Base-by-base conservation (phyloP, 2,329 filamentous ascomycete genomes). In the Stagonosporopsis rhizophila region DNA sequence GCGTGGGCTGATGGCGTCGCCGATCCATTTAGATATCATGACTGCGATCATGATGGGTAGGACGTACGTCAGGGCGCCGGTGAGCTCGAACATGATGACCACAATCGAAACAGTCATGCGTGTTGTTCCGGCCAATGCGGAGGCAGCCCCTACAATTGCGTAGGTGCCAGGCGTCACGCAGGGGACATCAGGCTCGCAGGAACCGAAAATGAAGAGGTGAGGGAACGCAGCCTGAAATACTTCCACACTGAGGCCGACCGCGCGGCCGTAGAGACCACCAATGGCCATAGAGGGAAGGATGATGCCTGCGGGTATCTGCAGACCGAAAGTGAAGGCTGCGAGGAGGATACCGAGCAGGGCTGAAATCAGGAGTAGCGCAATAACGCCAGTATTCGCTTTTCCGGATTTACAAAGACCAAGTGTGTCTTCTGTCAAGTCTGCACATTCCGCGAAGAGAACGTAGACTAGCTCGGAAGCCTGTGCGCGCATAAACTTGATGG, bases 41-140 rank as follows among this genome's bases (percentile, higher is more conserved):
- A 99, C 95, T 39, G 93, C 92, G 62, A 99, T 91, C 95, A 99
- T 99, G 76, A 98, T 99, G 51, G 95, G 95, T 7, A 99, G 86
- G 44, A 99, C 94, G 72, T 98, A 98, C 0, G 92, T 96, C 25
- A 99, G 83, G 1, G 95, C 95, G 48, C 95, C 95, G 0, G 95
- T 99, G 52, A 99, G 87, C 80, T 99, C 95, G 71, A 99, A 99
- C 90, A 97, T 97, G 79, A 99, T 99, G 69, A 98, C 95, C 4
- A 99, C 94, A 64, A 99, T 97, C 12, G 93, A 97, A 11, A 97
- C 92, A 0, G 95, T 99, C 88, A 99, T 96, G 65, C 94, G 87
- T 17, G 94, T 98, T 32, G 96, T 92, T 44, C 95, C 95, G 6
- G 91, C 91, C 1, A 99, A 86, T n/a, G 94, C 92, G 4, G 95